These are phyloP conservation scores for Teratosphaeria gauchensis DNA, from an alignment of 2,329 filamentous ascomycete species.

Conservation along the genomic window DNA sequence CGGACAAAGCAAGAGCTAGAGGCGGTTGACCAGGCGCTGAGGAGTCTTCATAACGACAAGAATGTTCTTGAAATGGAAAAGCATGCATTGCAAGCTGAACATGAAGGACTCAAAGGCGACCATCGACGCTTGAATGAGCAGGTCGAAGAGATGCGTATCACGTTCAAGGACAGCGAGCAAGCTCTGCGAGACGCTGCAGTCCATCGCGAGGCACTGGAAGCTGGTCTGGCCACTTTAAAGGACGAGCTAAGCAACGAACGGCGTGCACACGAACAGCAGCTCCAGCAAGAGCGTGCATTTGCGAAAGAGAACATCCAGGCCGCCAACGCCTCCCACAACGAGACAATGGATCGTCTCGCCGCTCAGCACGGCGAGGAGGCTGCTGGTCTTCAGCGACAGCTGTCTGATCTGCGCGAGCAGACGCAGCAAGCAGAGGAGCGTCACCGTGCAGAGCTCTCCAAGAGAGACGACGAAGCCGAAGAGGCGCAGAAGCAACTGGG, in stretches of 20 bases:
- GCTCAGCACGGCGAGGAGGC: constrained; percentile 6
- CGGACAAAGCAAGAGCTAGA: background rate
- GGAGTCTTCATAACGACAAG: background rate
- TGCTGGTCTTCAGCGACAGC: background rate
- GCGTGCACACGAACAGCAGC: constrained; percentile 2
- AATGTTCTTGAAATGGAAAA: background rate
- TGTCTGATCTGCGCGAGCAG: background rate
- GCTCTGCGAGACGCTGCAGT: background rate
- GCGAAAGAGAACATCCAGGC: constrained; percentile 1
- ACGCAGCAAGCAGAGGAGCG: background rate
- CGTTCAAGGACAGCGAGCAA: background rate
- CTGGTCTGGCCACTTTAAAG: background rate
- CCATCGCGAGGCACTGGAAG: background rate
- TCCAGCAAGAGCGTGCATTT: constrained; percentile 2
- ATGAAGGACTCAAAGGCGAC: background rate
- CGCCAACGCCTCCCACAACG: constrained; percentile 7
- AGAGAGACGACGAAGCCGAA: background rate
- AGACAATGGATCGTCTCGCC: constrained; percentile 4
- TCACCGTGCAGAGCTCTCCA: background rate
- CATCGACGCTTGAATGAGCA: background rate
- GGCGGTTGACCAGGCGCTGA: constrained; percentile 6
- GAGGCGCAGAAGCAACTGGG: constrained; percentile 2
- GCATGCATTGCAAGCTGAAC: background rate
- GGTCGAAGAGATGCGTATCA: background rate
- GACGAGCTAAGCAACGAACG: constrained; percentile 1